phyloP scores from a whole-genome alignment of 2,329 filamentous ascomycete species.

The Venturia nashicola region DNA sequence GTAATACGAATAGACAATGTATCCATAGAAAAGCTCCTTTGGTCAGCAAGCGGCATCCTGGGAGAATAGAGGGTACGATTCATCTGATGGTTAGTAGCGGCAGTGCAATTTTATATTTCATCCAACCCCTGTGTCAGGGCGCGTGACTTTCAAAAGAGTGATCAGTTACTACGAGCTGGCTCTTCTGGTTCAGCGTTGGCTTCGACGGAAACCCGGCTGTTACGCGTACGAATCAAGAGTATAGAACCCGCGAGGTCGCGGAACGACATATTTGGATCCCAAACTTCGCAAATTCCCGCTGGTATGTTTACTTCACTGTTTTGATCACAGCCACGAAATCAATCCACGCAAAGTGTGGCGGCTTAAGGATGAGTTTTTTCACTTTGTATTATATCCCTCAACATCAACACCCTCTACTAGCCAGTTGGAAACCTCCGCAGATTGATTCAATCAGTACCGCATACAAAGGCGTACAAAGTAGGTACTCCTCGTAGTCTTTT shows the following conservation, averaged over 20 bases:
- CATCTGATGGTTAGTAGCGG: neutral
- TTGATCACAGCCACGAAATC: neutral
- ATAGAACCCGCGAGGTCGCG: neutral
- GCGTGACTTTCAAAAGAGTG: neutral
- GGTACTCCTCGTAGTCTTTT: too few species aligned
- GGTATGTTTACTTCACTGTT: neutral
- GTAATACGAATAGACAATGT: constrained; percentile 5
- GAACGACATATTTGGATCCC: neutral
- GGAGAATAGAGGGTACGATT: neutral
- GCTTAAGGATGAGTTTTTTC: too few species aligned
- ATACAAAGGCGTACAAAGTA: neutral
- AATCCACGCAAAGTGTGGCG: too few species aligned
- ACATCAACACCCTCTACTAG: neutral
- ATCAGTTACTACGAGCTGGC: neutral
- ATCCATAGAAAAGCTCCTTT: neutral
- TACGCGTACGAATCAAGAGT: too few species aligned
- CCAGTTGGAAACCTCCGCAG: neutral
- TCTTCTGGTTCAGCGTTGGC: too few species aligned
- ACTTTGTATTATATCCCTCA: neutral
- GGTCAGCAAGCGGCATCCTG: neutral
- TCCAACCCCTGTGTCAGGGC: neutral
- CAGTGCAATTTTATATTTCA: neutral
- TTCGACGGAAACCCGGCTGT: too few species aligned
- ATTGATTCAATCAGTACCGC: neutral
- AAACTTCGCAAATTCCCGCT: neutral